Evolutionary conservation across 1,139 yeast genomes (phyloP).

Genomic region (Zhuliangozyma blackwelliae): DNA sequence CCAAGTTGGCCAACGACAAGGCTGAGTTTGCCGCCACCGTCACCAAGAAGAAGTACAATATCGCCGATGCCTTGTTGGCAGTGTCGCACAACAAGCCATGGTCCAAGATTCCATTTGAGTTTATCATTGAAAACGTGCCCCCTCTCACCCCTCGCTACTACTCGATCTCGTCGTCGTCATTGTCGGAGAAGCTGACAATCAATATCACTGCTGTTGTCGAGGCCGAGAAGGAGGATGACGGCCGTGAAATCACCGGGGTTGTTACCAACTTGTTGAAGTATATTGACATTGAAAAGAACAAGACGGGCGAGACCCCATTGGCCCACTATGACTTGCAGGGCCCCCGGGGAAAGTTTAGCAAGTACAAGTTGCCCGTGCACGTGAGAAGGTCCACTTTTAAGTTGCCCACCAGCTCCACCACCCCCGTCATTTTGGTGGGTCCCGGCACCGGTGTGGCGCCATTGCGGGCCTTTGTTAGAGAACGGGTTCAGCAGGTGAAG

Average conservation of each 20-base stretch:
- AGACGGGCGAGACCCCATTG: constrained; percentile 37
- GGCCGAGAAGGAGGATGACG: constrained; percentile 49
- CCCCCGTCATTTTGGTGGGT: constrained; percentile 89
- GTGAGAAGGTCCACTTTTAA: constrained; percentile 93
- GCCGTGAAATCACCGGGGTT: constrained; percentile 64
- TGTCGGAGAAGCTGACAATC: constrained; percentile 68
- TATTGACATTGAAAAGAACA: constrained; percentile 61
- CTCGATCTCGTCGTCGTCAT: constrained; percentile 89
- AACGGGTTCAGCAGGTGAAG: constrained; percentile 50
- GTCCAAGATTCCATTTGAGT: constrained; percentile 77
- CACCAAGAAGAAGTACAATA: constrained; percentile 56
- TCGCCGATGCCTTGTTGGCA: constrained; percentile 68
- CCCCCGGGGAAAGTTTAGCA: constrained; percentile 62
- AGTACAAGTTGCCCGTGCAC: constrained; percentile 76
- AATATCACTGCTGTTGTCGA: constrained; percentile 94
- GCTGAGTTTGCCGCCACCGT: constrained; percentile 62
- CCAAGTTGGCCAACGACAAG: constrained; percentile 64
- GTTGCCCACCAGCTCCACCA: constrained; percentile 79
- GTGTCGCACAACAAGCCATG: constrained; percentile 65
- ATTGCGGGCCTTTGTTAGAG: constrained; percentile 88
- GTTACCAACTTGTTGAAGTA: constrained; percentile 84
- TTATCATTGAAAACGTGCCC: constrained; percentile 74
- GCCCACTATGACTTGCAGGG: constrained; percentile 72
- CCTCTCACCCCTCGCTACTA: constrained; percentile 92
- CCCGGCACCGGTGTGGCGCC: constrained; percentile 99